Evolutionary conservation across 768 basidiomycete species (phyloP), one percentile per base, ranked within the genome.

Genomic region (Boletus subparvulus): DNA sequence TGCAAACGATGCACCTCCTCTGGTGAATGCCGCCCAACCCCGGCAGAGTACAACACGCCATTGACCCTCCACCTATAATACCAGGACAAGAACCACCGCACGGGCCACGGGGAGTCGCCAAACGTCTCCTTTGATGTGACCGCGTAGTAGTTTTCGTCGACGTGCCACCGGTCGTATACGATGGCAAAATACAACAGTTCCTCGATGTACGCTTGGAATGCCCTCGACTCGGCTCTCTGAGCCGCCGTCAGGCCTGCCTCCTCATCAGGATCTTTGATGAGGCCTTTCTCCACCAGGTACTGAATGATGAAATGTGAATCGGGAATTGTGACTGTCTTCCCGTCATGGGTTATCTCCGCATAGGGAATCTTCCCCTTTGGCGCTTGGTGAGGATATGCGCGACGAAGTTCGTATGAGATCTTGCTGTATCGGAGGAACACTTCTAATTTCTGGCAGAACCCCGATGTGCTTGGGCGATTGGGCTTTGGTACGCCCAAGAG

Each of bases 301-400:
- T 58, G 59, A 28, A 73, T 64, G 55, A 73, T 71, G 60, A 74
- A 73, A 41, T 74, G 73, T 2, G 72, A 74, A 43, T 73, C 72
- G 7, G 72, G 37, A 4, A 72, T 16, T 2, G 56, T 61, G 47
- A 63, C 52, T 0, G 63, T 69, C 30, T 56, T 60, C 11, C 47
- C 53, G 28, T 60, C 65, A 33, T 65, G 66, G 6, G 56, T 62
- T 57, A 73, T 73, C 21, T 72, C 67, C 7, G 67, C 61, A 24
- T 60, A 74, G 21, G 72, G 73, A 0, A 74, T 61, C 49, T 73
- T 74, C 11, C 70, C 68, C 42, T 74, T 73, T 2, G 73, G 72
- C 16, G 56, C 72, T 8, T 61, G 65, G 59, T 36, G 50, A 1
- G 73, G 69, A 40, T 53, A 56, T 2, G 67, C 58, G 37, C 61